A percentile compares a stretch with the other conserved stretches of the same genome.
These are phyloP conservation scores for Mycena leptocephala DNA, from an alignment of 768 basidiomycete species.

Conservation along the genomic window DNA sequence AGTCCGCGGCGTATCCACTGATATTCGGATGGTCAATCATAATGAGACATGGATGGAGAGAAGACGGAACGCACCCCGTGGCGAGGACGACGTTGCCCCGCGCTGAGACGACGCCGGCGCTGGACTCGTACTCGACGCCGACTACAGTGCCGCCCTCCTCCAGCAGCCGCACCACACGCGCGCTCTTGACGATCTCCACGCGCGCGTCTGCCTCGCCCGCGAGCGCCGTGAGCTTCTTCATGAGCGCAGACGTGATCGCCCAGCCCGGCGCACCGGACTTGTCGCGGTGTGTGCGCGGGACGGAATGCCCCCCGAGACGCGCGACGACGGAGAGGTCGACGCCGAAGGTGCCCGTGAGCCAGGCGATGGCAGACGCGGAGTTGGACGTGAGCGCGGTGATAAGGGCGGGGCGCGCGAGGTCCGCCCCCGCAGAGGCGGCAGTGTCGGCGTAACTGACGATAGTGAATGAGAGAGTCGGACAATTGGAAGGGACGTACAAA, in stretches of 20 bases:
- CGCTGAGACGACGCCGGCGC: constrained; percentile 14
- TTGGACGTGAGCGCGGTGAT: constrained; percentile 44
- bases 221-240: constrained; percentile 38
- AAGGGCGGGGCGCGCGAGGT: constrained; percentile 39
- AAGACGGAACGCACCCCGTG: constrained; percentile 36
- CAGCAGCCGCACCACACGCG: constrained; percentile 40
- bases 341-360: constrained; percentile 40
- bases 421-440: constrained; percentile 36
- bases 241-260: constrained; percentile 44
- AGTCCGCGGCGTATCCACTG: constrained; percentile 47
- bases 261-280: constrained; percentile 44
- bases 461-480: background rate
- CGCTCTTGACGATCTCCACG: constrained; percentile 39
- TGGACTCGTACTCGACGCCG: constrained; percentile 44
- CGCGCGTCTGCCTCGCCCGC: background rate
- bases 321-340: constrained; percentile 47
- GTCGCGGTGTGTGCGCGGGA: constrained; percentile 43
- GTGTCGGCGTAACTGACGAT: constrained; percentile 39
- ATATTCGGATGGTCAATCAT: background rate
- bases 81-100: constrained; percentile 38
- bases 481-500: constrained; percentile 38
- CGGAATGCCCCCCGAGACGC: constrained; percentile 41
- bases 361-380: constrained; percentile 43
- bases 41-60: no score
- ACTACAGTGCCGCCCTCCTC: constrained; percentile 35